Percentiles rank a stretch among this genome's conserved stretches.
Evolutionary conservation across 257 asterid genomes (phyloP).

Genomic region (Lavandula angustifolia): DNA sequence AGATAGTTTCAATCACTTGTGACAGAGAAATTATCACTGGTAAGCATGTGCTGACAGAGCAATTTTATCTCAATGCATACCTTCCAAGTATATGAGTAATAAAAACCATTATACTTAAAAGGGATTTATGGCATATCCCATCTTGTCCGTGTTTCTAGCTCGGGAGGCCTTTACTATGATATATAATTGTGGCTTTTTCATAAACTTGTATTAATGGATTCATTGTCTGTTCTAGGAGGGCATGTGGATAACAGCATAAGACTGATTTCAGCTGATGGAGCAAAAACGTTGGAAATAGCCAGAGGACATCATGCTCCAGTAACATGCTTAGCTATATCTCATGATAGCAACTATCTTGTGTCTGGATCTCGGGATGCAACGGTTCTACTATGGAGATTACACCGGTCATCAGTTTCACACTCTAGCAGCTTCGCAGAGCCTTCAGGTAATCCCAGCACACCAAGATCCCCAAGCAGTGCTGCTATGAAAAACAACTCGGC

Average conservation of each 20-base stretch:
- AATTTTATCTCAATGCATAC: constrained; percentile 8
- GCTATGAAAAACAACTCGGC: constrained; percentile 43
- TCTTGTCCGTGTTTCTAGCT: constrained; percentile 17
- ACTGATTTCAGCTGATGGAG: constrained; percentile 90
- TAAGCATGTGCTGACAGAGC: constrained; percentile 36
- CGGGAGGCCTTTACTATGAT: constrained; percentile 11
- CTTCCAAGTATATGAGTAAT: constrained; percentile 14
- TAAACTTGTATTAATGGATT: constrained; percentile 25
- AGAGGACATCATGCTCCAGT: constrained; percentile 97
- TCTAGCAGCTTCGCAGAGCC: constrained; percentile 53
- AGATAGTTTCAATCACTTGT: constrained; percentile 73
- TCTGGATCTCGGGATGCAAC: constrained; percentile 93
- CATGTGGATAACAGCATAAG: constrained; percentile 90
- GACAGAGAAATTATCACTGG: constrained; percentile 93
- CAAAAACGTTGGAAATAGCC: constrained; percentile 91
- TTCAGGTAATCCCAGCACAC: constrained; percentile 61
- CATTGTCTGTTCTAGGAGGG: constrained; percentile 61
- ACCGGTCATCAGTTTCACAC: constrained; percentile 50
- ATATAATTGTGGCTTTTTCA: not conserved
- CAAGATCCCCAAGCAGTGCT: constrained; percentile 49
- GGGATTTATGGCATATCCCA: not conserved
- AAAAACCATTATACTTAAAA: not conserved
- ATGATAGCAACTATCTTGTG: constrained; percentile 84
- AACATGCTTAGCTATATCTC: constrained; percentile 77
- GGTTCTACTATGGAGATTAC: constrained; percentile 87